A percentile compares a stretch with the other conserved stretches of the same genome.
Conservation (phyloP, 768 basidiomycete genomes). For the Phanerochaete carnosa region DNA sequence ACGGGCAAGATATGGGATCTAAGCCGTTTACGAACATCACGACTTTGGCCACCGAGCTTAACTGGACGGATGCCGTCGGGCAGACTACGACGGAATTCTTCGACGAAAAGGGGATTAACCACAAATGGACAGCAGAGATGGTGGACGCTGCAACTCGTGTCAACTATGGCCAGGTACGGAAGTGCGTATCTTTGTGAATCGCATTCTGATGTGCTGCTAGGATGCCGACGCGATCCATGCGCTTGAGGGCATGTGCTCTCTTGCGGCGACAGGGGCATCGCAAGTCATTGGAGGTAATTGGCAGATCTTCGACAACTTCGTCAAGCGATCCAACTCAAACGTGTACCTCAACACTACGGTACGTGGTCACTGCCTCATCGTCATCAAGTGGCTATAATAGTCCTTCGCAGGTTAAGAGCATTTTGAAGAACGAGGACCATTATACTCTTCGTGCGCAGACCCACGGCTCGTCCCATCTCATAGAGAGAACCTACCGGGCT, state of each 20-base stretch:
- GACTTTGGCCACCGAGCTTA: constrained; percentile 49
- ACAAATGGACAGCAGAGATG: constrained; percentile 65
- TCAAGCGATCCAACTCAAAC: constrained; percentile 65
- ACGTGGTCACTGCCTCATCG: not conserved
- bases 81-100: constrained; percentile 59
- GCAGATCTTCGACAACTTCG: constrained; percentile 80
- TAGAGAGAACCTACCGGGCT: constrained; percentile 50
- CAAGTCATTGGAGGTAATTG: constrained; percentile 79
- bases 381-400: not conserved
- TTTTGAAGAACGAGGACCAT: constrained; percentile 39
- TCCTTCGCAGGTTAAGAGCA: constrained; percentile 46
- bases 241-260: constrained; percentile 64
- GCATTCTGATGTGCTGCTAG: constrained; percentile 30
- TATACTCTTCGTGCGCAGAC: constrained; percentile 50
- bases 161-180: constrained; percentile 72
- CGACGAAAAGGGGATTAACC: constrained; percentile 47
- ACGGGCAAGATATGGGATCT: constrained; percentile 39
- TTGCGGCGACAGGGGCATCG: constrained; percentile 68
- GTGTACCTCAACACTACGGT: constrained; percentile 72
- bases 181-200: not conserved
- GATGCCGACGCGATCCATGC: constrained; percentile 73
- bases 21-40: constrained; percentile 63
- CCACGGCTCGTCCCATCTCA: constrained; percentile 31
- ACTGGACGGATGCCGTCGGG: constrained; percentile 46
- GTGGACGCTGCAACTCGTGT: constrained; percentile 79